These are phyloP conservation scores for Cutaneotrichosporon sp. DNA, from an alignment of 1,284 basidiomycete genomes.

Conservation along the genomic window DNA sequence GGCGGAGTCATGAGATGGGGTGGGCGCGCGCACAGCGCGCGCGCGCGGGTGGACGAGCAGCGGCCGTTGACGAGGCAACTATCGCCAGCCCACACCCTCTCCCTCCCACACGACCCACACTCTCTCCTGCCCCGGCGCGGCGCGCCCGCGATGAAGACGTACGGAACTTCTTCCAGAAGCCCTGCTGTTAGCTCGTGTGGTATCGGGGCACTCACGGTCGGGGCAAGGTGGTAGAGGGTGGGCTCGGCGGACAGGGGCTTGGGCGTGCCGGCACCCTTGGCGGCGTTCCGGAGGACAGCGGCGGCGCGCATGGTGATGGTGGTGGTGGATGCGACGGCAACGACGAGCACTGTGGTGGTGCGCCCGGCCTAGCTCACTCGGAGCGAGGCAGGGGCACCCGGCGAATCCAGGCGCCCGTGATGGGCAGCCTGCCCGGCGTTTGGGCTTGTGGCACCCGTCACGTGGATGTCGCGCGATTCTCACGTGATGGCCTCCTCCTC, in stretches of 20 bases:
- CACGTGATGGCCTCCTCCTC: no score
- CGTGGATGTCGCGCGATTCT: no score
- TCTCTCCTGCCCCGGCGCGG: background rate
- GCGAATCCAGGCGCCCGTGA: background rate
- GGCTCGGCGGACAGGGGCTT: slow-evolving; percentile 65
- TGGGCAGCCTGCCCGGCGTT: slow-evolving; percentile 13
- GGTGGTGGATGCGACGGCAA: background rate
- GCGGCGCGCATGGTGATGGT: slow-evolving; percentile 26
- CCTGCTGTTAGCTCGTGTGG: slow-evolving; percentile 33
- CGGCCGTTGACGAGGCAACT: no score
- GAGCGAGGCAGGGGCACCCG: slow-evolving; percentile 1
- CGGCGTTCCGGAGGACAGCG: slow-evolving; percentile 40
- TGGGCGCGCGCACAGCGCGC: no score
- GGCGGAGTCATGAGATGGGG: background rate
- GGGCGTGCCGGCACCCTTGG: slow-evolving; percentile 37
- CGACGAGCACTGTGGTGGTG: background rate
- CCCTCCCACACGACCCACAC: background rate
- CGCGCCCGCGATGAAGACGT: slow-evolving; percentile 45
- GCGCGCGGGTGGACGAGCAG: no score
- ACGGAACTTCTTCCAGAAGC: slow-evolving; percentile 96
- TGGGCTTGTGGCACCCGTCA: no score
- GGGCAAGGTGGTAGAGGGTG: slow-evolving; percentile 81
- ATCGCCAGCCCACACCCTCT: background rate
- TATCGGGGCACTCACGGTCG: slow-evolving; percentile 59
- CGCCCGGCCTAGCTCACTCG: background rate